Evolutionary conservation across 768 basidiomycete species (phyloP).

Genomic region (Nidula microcarpa): DNA sequence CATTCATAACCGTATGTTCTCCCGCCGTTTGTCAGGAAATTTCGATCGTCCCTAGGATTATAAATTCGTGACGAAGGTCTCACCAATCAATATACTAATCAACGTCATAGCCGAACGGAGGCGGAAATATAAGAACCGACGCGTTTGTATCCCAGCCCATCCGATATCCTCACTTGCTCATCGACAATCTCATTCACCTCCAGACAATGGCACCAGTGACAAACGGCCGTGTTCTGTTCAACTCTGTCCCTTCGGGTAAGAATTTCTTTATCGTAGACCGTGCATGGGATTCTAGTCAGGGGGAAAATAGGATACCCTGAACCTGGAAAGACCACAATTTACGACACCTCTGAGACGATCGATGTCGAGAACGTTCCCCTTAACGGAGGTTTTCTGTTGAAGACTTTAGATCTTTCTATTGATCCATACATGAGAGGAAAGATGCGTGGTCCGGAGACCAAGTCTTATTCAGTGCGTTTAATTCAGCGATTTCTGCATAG

Average conservation of each 20-base stretch:
- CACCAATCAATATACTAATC: no score
- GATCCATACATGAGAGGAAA: constrained; percentile 38
- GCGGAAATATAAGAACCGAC: no score
- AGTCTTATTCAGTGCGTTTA: constrained; percentile 14
- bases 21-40: no score
- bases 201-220: constrained; percentile 21
- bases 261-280: background rate
- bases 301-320: constrained; percentile 32
- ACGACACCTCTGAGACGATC: constrained; percentile 42
- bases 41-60: no score
- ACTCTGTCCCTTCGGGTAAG: constrained; percentile 29
- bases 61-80: no score
- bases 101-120: no score
- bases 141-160: no score
- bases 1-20: no score
- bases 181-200: background rate
- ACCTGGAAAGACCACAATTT: constrained; percentile 41
- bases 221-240: constrained; percentile 34
- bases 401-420: constrained; percentile 41
- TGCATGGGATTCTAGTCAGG: background rate
- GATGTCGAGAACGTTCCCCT: constrained; percentile 43
- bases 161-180: background rate
- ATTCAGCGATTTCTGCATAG: no score
- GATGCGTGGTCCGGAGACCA: constrained; percentile 28
- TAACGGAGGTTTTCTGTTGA: constrained; percentile 45